Conservation (phyloP, 176 grass and related monocot species). For the Puya raimondii region DNA sequence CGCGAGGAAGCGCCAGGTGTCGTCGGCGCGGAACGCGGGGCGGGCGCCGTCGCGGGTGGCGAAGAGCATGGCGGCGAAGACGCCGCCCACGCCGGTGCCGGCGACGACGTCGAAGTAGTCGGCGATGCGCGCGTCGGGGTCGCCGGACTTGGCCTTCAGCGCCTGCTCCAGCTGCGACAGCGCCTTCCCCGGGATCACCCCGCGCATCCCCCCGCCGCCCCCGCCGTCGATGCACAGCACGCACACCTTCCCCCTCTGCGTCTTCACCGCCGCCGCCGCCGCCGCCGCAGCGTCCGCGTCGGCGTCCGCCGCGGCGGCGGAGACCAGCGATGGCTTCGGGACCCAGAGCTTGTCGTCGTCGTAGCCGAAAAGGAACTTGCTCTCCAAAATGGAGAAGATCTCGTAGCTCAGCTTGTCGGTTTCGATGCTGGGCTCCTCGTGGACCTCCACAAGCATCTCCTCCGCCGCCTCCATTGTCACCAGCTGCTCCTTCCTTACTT, state of each 20-base stretch:
- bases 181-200: constrained; percentile 59
- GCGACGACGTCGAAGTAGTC: constrained; percentile 95
- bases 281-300: constrained; percentile 3
- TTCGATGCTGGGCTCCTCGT: constrained; percentile 37
- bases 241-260: constrained; percentile 74
- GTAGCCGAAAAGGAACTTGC: constrained; percentile 98
- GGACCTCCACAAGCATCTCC: constrained; percentile 76
- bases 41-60: constrained; percentile 41
- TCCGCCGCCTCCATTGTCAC: constrained; percentile 46
- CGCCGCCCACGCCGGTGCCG: constrained; percentile 67
- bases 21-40: constrained; percentile 71
- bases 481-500: neutral
- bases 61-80: constrained; percentile 92
- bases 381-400: constrained; percentile 98
- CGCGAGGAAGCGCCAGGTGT: constrained; percentile 76
- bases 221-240: constrained; percentile 85
- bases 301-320: constrained; percentile 24
- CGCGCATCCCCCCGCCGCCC: constrained; percentile 42
- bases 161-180: constrained; percentile 79
- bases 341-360: constrained; percentile 41
- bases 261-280: constrained; percentile 20
- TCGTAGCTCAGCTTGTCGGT: constrained; percentile 96
- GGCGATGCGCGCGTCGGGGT: constrained; percentile 55
- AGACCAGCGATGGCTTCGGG: constrained; percentile 27
- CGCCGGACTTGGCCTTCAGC: constrained; percentile 54